phyloP scores from a whole-genome alignment of 768 basidiomycete genomes.

The Paxillus involutus region DNA sequence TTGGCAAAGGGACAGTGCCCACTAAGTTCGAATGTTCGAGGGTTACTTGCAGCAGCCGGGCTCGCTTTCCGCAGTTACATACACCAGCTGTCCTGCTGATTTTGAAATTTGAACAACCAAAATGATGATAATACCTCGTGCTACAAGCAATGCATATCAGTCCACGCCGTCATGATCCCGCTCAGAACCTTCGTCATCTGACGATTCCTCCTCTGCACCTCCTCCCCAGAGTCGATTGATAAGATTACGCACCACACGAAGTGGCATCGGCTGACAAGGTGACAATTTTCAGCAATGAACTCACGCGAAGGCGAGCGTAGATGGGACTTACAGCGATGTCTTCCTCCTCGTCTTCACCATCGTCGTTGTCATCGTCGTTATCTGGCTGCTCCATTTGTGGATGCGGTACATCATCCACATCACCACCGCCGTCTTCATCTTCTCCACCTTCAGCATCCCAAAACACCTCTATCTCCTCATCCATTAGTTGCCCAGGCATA shows the following conservation, averaged over 20 bases:
- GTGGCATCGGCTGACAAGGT: conserved; percentile 52
- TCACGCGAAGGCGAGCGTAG: background rate
- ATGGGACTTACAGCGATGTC: conserved; percentile 45
- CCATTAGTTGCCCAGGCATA: conserved; percentile 51
- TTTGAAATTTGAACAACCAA: too few species aligned
- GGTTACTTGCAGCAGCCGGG: too few species aligned
- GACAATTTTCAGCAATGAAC: background rate
- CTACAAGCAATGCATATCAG: too few species aligned
- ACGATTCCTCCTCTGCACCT: conserved; percentile 22
- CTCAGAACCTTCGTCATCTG: conserved; percentile 13
- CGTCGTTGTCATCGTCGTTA: conserved; percentile 26
- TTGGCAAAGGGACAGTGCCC: too few species aligned
- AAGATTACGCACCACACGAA: conserved; percentile 57
- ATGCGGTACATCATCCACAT: conserved; percentile 14
- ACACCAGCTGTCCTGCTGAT: too few species aligned
- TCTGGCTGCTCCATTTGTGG: conserved; percentile 19
- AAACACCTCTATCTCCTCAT: conserved; percentile 30
- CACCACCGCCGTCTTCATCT: conserved; percentile 26
- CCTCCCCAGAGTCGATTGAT: conserved; percentile 60
- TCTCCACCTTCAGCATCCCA: conserved; percentile 21
- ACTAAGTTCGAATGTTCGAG: too few species aligned
- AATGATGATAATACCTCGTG: too few species aligned
- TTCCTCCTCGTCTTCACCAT: conserved; percentile 38
- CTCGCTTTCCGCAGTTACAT: too few species aligned
- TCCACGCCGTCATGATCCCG: background rate